Evolutionary conservation across 495 filamentous ascomycete species (phyloP), one percentile per base, ranked within the genome.

Genomic region (Talaromyces thailandensis): DNA sequence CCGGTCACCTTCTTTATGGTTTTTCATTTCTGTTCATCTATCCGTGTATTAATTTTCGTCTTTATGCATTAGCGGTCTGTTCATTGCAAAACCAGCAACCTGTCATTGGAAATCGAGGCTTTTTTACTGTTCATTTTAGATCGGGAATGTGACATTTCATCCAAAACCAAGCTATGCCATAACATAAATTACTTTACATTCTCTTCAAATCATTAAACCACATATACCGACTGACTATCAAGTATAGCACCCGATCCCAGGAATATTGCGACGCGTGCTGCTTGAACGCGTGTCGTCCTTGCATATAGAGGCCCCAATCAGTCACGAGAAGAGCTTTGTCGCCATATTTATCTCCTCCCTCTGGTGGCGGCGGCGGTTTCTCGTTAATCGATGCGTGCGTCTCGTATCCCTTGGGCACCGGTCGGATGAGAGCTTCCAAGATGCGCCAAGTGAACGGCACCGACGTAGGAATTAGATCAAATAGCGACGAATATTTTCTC

Each of bases 171-270:
- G 43, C 21, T 23, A 50, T 50, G 21, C 21, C n/a, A 50, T 50
- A n/a, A n/a, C 29, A 60, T 26, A 60, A 40, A 12, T 61, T 65
- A 63, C 32, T 74, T 59, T 61, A 63, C 32, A 75, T 59, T 61
- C 67, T 66, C 40, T 68, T 70, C 26, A 76, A 61, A 63, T 76
- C 75, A 60, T 76, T 78, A 66, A 78, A 76, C 74, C 75, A 72
- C n/a, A 76, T 70, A 55, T 76, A 74, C 26, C 75, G 75, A 60
- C 73, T 76, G 23, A 75, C 18, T 4, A 78, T 63, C 70, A 78
- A 67, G 65, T 78, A 78, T 64, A 78, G 45, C 43, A 72, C 63
- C n/a, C 75, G 65, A 55, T 78, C 75, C 75, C 75, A 78, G 1
- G 70, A 73, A 60, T 76, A 76, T 64, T 78, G 75, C 62, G 67